These are phyloP conservation scores for Fusarium metavorans DNA, from an alignment of 2,329 filamentous ascomycete genomes.

Conservation along the genomic window DNA sequence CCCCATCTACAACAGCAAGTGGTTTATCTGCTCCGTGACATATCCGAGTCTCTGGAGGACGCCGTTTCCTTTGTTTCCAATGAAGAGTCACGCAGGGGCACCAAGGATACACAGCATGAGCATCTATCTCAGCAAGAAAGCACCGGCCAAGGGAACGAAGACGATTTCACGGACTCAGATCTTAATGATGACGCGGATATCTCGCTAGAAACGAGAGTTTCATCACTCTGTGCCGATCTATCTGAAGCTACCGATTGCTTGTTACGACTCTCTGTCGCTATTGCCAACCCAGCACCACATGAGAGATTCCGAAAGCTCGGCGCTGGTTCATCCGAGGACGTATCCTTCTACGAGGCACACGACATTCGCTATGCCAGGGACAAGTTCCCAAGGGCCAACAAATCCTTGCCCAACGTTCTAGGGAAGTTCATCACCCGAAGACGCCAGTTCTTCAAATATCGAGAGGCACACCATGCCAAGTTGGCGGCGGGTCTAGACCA, in stretches of 20 bases:
- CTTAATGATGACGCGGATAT: neutral
- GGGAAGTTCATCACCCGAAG: conserved; percentile 50
- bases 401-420: conserved; percentile 39
- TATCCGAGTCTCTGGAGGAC: conserved; percentile 17
- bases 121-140: too few relatives aligned
- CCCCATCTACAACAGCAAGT: conserved; percentile 36
- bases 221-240: conserved; percentile 34
- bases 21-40: conserved; percentile 35
- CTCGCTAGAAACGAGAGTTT: conserved; percentile 18
- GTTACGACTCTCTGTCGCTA: conserved; percentile 51
- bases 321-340: conserved; percentile 26
- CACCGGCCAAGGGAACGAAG: neutral
- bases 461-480: conserved; percentile 51
- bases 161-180: neutral
- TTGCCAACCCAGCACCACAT: conserved; percentile 51
- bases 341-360: conserved; percentile 37
- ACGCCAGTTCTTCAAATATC: conserved; percentile 53
- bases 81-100: too few relatives aligned
- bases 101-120: too few relatives aligned
- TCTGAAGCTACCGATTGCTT: conserved; percentile 48
- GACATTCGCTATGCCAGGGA: conserved; percentile 48
- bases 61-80: too few relatives aligned
- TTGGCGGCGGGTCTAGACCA: conserved; percentile 41
- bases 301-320: conserved; percentile 44
- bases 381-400: conserved; percentile 44